Evolutionary conservation across 2,329 filamentous ascomycete species (phyloP).

Genomic region (Monosporascus sp.): DNA sequence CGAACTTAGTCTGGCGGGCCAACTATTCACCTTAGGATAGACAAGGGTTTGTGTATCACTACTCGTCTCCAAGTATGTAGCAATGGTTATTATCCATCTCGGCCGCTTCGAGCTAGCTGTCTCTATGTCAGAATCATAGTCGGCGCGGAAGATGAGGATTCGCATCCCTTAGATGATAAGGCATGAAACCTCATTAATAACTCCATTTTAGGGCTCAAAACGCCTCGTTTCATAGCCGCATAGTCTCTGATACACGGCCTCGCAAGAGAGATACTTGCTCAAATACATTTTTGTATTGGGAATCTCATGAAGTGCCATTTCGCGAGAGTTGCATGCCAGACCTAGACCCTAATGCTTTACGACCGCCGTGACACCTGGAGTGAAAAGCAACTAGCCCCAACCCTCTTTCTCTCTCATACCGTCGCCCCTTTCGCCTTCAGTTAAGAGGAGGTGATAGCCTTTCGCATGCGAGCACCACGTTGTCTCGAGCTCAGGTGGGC

Average conservation of each 20-base stretch:
- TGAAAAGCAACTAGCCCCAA: slow-evolving; percentile 29
- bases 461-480: slow-evolving; percentile 66
- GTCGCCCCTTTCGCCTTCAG: slow-evolving; percentile 16
- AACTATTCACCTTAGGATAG: too few species aligned
- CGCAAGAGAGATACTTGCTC: background rate
- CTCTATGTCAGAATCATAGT: too few species aligned
- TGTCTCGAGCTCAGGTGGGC: slow-evolving; percentile 82
- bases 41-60: too few species aligned
- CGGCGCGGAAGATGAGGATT: too few species aligned
- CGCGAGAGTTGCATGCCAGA: slow-evolving; percentile 30
- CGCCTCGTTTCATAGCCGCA: background rate
- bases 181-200: too few species aligned
- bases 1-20: too few species aligned
- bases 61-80: too few species aligned
- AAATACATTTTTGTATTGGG: background rate
- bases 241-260: background rate
- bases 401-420: slow-evolving; percentile 19
- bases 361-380: slow-evolving; percentile 33
- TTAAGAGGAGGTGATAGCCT: slow-evolving; percentile 63
- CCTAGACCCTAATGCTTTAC: slow-evolving; percentile 31
- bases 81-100: too few species aligned
- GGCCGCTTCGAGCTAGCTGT: too few species aligned
- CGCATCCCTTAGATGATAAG: too few species aligned
- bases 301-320: slow-evolving; percentile 9
- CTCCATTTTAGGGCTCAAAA: background rate